A percentile compares a stretch with the other conserved stretches of the same genome.
Evolutionary conservation across 1,284 basidiomycete species (phyloP).

Genomic region (Crucibulum parvulum): DNA sequence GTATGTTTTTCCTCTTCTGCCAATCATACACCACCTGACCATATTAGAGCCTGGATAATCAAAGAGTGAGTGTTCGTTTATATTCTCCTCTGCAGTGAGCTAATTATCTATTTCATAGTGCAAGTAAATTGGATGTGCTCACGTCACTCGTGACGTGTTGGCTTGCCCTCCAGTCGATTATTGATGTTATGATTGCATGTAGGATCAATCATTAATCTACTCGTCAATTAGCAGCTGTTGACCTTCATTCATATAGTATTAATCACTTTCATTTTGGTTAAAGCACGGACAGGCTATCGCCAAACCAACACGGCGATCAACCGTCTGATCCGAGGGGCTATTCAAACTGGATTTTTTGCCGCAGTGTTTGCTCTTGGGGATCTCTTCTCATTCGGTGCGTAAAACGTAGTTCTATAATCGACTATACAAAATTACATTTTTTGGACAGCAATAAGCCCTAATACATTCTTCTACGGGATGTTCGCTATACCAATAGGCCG

Average conservation of each 20-base stretch:
- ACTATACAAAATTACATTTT: background rate
- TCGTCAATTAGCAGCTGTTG: slow-evolving; percentile 1
- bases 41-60: slow-evolving; percentile 14
- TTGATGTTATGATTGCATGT: slow-evolving; percentile 14
- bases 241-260: no score
- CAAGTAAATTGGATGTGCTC: slow-evolving; percentile 1
- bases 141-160: slow-evolving; percentile 8
- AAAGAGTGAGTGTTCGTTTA: slow-evolving; percentile 2
- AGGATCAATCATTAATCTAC: background rate
- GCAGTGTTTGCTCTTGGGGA: slow-evolving; percentile 18
- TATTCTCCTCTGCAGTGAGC: background rate
- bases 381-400: slow-evolving; percentile 17
- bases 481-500: slow-evolving; percentile 22
- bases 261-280: slow-evolving; percentile 9
- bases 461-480: slow-evolving; percentile 15
- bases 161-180: slow-evolving; percentile 10
- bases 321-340: slow-evolving; percentile 18
- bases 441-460: slow-evolving; percentile 8
- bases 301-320: slow-evolving; percentile 18
- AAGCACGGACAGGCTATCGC: slow-evolving; percentile 9
- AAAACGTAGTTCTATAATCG: background rate
- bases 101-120: slow-evolving; percentile 1
- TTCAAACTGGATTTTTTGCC: slow-evolving; percentile 19
- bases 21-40: background rate
- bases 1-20: background rate